Base-by-base conservation (phyloP, 2,329 filamentous ascomycete species). In the Claviceps sp. region DNA sequence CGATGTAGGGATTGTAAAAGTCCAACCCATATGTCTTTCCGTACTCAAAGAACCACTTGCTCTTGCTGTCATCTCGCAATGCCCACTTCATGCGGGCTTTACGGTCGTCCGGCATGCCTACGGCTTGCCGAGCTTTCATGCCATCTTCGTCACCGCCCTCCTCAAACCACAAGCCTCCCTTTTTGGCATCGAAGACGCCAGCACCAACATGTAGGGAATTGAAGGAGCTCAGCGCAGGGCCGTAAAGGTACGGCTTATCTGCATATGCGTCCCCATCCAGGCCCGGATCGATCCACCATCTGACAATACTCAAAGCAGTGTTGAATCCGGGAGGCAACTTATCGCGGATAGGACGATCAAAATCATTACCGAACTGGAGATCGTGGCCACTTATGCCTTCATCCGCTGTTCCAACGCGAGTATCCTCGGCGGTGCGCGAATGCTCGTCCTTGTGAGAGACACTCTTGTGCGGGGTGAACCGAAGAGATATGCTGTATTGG, bases 341-440 rank as follows among this genome's bases (percentile, higher is more conserved):
- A 63, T 95, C 85, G 34, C 89, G 80, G 59, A 98, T 93, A 0
- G 93, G 88, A 49, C 86, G 80, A 62, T 95, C 90, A 64, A 97
- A 96, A 72, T 96, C 89, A 66, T 97, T 97, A 43, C 91, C 93
- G 60, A 95, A 95, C 51, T 96, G 82, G 2, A 98, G 74, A 56
- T 94, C 82, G 26, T 78, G 68, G 45, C 81, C 89, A 3, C 75
- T 73, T 52, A 95, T 81, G 38, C 76, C 75, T 67, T 67, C 54
- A n/a, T 22, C 5, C 5, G 52, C 30, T 5, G 57, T 54, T 2
- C 58, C 55, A 1, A 54, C 55, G 11, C 24, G 5, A n/a, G 24
- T 3, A 30, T 47, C n/a, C n/a, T 8, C 30, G 1, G 30, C 5
- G 22, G 16, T 26, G n/a, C 36, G 14, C 22, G 50, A 56, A 44